Percentiles rank a stretch among this genome's conserved stretches.
Evolutionary conservation across 2,329 filamentous ascomycete species (phyloP).

Genomic region (Alternaria triticimaculans): DNA sequence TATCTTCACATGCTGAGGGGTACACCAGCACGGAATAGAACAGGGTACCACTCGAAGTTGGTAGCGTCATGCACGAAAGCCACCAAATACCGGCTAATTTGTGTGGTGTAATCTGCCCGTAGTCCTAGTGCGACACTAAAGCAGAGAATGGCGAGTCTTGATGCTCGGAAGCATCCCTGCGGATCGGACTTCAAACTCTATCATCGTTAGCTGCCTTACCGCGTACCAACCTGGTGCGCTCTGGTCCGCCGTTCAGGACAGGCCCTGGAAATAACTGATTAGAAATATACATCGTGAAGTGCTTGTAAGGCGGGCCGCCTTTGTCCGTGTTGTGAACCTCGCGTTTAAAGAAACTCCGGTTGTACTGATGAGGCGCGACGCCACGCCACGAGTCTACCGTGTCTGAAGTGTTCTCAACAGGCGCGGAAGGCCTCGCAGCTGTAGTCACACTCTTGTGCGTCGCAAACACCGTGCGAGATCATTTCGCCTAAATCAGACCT

Average conservation of each 20-base stretch:
- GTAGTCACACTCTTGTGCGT: background rate
- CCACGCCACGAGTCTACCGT: background rate
- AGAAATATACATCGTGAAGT: background rate
- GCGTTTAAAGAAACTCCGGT: no score
- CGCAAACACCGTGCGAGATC: background rate
- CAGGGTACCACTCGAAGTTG: background rate
- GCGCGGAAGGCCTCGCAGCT: background rate
- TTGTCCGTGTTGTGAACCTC: background rate
- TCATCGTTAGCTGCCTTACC: background rate
- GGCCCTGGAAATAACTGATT: background rate
- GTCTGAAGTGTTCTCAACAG: background rate
- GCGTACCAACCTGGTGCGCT: background rate
- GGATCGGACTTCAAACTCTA: background rate
- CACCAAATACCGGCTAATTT: background rate
- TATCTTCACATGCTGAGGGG: background rate
- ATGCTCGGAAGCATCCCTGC: background rate
- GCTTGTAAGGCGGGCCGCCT: background rate
- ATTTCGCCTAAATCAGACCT: background rate
- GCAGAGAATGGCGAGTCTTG: background rate
- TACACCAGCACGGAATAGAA: no score
- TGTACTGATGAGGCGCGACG: no score
- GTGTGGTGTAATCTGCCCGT: background rate
- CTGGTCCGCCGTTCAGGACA: background rate
- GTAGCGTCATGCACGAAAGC: background rate
- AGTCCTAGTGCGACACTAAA: background rate